Evolutionary conservation across 1,284 basidiomycete species (phyloP).

Genomic region (Stygiomarasmius scandens): DNA sequence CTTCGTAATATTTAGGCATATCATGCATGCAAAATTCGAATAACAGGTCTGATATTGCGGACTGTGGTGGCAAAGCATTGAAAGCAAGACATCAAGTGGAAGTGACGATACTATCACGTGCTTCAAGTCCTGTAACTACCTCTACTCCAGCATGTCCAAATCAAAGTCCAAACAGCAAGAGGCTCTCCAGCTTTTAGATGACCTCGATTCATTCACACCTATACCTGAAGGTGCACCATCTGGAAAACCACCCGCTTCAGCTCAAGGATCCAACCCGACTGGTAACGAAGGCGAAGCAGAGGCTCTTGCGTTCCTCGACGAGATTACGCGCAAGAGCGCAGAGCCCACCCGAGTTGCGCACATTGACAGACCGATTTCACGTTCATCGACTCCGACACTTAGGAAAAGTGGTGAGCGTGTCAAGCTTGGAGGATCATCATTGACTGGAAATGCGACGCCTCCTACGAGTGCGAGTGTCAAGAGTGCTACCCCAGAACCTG

Average conservation of each 20-base stretch:
- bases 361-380: constrained; percentile 62
- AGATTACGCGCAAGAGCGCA: constrained; percentile 88
- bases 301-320: constrained; percentile 91
- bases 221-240: constrained; percentile 23
- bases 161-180: constrained; percentile 87
- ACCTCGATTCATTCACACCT: constrained; percentile 78
- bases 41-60: too few relatives aligned
- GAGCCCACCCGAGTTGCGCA: constrained; percentile 67
- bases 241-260: constrained; percentile 6
- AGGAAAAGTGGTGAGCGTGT: constrained; percentile 80
- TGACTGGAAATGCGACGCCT: constrained; percentile 33
- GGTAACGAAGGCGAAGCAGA: constrained; percentile 68
- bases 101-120: too few relatives aligned
- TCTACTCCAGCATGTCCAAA: constrained; percentile 45
- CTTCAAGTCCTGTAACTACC: too few relatives aligned
- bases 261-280: constrained; percentile 23
- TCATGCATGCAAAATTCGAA: not conserved
- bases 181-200: constrained; percentile 87
- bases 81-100: too few relatives aligned
- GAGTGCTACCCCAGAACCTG: constrained; percentile 15
- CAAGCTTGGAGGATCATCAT: constrained; percentile 51
- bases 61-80: too few relatives aligned
- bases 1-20: constrained; percentile 1
- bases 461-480: constrained; percentile 37
- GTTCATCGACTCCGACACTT: constrained; percentile 71